These are phyloP conservation scores for Diphasiastrum complanatum DNA, from an alignment of 83 land plant species.

Conservation along the genomic window DNA sequence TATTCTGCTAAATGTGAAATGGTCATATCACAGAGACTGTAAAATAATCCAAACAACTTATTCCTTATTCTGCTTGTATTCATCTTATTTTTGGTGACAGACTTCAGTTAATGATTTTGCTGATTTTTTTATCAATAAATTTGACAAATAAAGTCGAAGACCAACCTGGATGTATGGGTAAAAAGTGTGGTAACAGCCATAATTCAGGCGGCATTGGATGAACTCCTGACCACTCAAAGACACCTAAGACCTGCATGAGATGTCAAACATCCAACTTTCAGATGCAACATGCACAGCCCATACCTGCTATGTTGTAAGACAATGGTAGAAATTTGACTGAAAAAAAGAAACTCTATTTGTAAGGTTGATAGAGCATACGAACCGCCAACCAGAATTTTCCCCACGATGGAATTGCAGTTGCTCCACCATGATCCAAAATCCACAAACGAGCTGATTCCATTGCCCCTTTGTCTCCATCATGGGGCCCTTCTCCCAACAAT, in stretches of 20 bases:
- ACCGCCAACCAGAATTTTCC: conserved; percentile 99
- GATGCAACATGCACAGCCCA: too few relatives aligned
- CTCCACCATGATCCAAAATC: conserved; percentile 89
- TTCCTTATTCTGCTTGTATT: too few relatives aligned
- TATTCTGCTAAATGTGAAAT: too few relatives aligned
- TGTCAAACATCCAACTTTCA: neutral
- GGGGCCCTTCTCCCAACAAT: conserved; percentile 75
- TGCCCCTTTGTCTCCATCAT: conserved; percentile 56
- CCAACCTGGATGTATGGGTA: conserved; percentile 98
- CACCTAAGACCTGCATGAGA: conserved; percentile 77
- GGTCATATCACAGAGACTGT: too few relatives aligned
- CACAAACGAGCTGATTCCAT: conserved; percentile 68
- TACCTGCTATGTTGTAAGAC: neutral
- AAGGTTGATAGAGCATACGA: neutral
- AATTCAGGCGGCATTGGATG: conserved; percentile 95
- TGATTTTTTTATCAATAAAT: too few relatives aligned
- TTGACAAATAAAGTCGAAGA: too few relatives aligned
- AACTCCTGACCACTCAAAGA: conserved; percentile 91
- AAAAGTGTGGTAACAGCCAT: conserved; percentile 77
- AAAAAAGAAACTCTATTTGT: neutral
- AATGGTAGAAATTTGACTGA: neutral
- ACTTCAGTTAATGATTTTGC: too few relatives aligned
- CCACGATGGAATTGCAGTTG: conserved; percentile 81
- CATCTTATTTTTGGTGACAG: too few relatives aligned
- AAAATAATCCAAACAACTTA: too few relatives aligned